Base-by-base conservation (phyloP, 495 filamentous ascomycete genomes). In the Aspergillus sclerotiicarbonarius region DNA sequence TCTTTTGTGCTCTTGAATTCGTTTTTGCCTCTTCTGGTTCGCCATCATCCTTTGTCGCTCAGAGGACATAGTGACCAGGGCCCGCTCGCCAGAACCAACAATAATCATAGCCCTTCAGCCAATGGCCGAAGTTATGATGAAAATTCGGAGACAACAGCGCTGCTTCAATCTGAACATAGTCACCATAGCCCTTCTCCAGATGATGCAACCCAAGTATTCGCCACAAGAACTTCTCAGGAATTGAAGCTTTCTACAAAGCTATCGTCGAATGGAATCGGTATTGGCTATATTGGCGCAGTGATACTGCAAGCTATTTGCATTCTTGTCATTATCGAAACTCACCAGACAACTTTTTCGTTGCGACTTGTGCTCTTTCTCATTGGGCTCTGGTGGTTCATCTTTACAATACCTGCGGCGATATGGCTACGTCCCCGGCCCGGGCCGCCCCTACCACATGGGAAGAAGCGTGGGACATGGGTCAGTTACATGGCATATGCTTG, bases 371-470 rank as follows among this genome's bases (percentile, higher is more conserved):
- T 98, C 9, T 92, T 95, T 65, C 67, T 91, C 39, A 85, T 97
- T 51, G 94, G 94, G 13, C 70, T 85, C n/a, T 98, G 94, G 94
- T 98, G 94, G 94, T 86, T 94, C 52, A 52, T 84, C 35, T 98
- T 98, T 65, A 93, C 92, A 10, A 84, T 97, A 53, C 94, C 94
- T 4, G 90, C 92, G 8, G 88, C 87, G 20, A 70, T 96, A 58
- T 97, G 91, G 90, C 81, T 98, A n/a, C 84, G 92, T 20, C 85
- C 93, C 15, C 84, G 94, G 30, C 94, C 94, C 8, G 94, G 94
- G 0, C 94, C 94, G 2, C 90, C 91, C 10, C 68, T 98, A 3
- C 63, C 66, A 16, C 54, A 69, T 32, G 71, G 74, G 8, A 77
- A 79, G 57, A 67, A 70, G 31, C 53, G 62, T 32, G 69, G 77